phyloP scores from a whole-genome alignment of 495 filamentous ascomycete species.

The Chaetomium tenue region DNA sequence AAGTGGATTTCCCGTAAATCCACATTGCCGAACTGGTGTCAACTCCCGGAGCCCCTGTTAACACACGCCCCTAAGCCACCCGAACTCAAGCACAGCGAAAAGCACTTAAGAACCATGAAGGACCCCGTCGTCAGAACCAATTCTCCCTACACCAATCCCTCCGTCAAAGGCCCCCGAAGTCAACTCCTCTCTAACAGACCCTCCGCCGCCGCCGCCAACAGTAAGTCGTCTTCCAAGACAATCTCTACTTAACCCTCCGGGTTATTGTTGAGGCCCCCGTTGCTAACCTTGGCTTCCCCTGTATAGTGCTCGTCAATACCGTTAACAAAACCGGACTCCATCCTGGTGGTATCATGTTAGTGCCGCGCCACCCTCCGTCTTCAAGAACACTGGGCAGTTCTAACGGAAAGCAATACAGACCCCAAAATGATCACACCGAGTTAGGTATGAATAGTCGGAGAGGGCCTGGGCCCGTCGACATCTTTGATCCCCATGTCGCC shows the following conservation, averaged over 20 bases:
- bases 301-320: conserved; percentile 65
- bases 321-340: conserved; percentile 88
- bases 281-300: conserved; percentile 12
- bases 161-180: conserved; percentile 46
- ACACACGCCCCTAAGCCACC: conserved; percentile 26
- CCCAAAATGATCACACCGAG: conserved; percentile 85
- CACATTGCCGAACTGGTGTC: conserved; percentile 28
- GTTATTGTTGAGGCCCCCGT: background rate
- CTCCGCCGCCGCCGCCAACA: conserved; percentile 40
- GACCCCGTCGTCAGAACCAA: conserved; percentile 49
- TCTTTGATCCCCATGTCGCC: background rate
- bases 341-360: conserved; percentile 89
- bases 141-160: conserved; percentile 52
- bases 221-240: conserved; percentile 30
- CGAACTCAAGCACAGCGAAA: conserved; percentile 19
- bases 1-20: conserved; percentile 32
- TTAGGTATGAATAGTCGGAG: conserved; percentile 52
- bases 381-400: conserved; percentile 12
- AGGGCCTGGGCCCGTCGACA: background rate
- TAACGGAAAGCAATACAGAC: conserved; percentile 50
- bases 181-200: conserved; percentile 36
- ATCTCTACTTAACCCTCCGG: background rate
- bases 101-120: conserved; percentile 50
- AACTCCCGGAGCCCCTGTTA: conserved; percentile 29
- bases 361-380: conserved; percentile 30